These are phyloP conservation scores for Acanthamoeba sp. DNA, from an alignment of 208 protist genomes.

Conservation along the genomic window DNA sequence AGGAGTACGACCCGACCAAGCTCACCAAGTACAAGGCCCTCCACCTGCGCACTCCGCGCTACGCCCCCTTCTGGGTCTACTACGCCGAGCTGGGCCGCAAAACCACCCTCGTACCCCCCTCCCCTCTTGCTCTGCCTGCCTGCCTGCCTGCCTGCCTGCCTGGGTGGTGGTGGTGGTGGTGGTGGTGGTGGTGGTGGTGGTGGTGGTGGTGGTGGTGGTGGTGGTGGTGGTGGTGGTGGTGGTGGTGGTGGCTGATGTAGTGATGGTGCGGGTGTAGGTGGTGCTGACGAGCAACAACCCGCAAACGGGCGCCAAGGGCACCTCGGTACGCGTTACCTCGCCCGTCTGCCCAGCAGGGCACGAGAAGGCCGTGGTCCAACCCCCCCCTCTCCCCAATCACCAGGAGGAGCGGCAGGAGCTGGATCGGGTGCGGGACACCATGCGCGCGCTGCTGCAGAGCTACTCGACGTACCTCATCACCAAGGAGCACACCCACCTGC, in stretches of 20 bases:
- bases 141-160: no score
- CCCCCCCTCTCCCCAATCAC: neutral
- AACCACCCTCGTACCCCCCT: constrained; percentile 9
- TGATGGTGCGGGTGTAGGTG: neutral
- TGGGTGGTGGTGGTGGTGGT: no score
- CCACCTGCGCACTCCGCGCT: constrained; percentile 25
- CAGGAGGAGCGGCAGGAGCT: constrained; percentile 20
- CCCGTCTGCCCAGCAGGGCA: no score
- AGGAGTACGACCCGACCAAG: constrained; percentile 32
- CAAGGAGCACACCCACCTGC: constrained; percentile 70
- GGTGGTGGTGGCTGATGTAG: no score
- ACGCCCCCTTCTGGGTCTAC: constrained; percentile 29
- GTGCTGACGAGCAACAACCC: neutral
- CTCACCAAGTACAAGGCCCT: constrained; percentile 35
- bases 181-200: no score
- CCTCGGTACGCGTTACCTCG: neutral
- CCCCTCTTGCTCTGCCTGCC: neutral
- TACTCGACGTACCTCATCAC: constrained; percentile 68
- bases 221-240: no score
- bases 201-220: no score
- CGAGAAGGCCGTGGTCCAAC: no score
- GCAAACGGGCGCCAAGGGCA: neutral
- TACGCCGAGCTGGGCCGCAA: constrained; percentile 33
- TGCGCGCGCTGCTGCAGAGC: constrained; percentile 20
- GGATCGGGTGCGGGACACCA: neutral